Evolutionary conservation across 2,329 filamentous ascomycete species (phyloP).

Genomic region (Epichloe scottii): DNA sequence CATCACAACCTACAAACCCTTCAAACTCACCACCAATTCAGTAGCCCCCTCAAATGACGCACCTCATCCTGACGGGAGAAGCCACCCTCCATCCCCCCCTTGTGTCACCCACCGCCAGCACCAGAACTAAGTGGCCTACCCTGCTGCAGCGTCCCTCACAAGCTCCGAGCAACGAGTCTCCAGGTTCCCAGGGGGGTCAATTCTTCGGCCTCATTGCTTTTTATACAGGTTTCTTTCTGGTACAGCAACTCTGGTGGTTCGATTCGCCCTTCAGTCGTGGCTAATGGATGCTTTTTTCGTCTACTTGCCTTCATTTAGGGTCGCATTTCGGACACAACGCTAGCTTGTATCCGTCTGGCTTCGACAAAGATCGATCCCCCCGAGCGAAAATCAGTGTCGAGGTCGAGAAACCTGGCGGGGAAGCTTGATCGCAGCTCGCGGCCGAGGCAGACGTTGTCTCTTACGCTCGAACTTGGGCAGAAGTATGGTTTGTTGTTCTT

Average conservation of each 20-base stretch:
- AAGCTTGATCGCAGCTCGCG: slow-evolving; percentile 46
- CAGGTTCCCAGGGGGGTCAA: slow-evolving; percentile 38
- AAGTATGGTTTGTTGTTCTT: slow-evolving; percentile 30
- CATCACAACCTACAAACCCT: no score
- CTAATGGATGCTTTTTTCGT: no score
- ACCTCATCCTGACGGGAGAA: no score
- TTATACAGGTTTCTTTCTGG: no score
- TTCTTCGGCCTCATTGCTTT: neutral
- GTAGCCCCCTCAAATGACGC: no score
- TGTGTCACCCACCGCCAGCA: no score
- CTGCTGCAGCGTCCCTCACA: no score
- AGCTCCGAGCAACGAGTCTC: slow-evolving; percentile 51
- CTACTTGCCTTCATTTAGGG: no score
- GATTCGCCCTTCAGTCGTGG: no score
- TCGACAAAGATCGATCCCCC: slow-evolving; percentile 31
- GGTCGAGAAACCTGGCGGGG: slow-evolving; percentile 55
- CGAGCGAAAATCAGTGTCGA: slow-evolving; percentile 51
- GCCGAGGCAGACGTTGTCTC: slow-evolving; percentile 58
- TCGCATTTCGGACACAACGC: slow-evolving; percentile 47
- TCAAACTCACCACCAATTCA: no score
- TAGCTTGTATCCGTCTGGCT: slow-evolving; percentile 45
- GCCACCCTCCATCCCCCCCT: no score
- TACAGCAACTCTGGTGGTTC: no score
- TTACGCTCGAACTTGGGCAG: slow-evolving; percentile 59
- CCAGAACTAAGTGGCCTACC: neutral